A percentile compares a stretch with the other conserved stretches of the same genome.
These are phyloP conservation scores for Parachaetomium inaequale DNA, from an alignment of 495 filamentous ascomycete genomes.

Conservation along the genomic window DNA sequence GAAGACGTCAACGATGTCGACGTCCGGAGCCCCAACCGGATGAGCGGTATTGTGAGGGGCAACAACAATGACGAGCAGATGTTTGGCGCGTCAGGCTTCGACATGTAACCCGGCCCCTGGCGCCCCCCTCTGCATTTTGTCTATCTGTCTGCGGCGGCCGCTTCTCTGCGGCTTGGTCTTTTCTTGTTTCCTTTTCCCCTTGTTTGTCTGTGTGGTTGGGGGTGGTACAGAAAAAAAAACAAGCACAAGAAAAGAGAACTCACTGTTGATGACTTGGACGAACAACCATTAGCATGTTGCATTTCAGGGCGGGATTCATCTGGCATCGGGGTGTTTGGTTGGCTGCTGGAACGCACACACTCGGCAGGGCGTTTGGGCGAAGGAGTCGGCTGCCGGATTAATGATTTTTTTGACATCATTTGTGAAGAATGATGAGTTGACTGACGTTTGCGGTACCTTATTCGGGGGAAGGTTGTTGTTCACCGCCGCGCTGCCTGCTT, in stretches of 20 bases:
- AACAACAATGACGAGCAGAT: constrained; percentile 63
- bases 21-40: constrained; percentile 52
- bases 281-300: constrained; percentile 28
- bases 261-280: constrained; percentile 28
- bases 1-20: constrained; percentile 45
- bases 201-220: constrained; percentile 8
- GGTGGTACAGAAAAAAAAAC: constrained; percentile 22
- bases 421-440: constrained; percentile 16
- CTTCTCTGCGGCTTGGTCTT: background rate
- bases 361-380: constrained; percentile 27
- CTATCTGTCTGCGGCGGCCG: background rate
- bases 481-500: background rate
- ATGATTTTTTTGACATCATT: constrained; percentile 18
- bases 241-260: constrained; percentile 14
- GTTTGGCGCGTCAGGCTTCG: constrained; percentile 72
- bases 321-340: constrained; percentile 24
- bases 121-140: background rate
- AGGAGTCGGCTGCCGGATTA: constrained; percentile 14
- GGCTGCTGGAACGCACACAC: constrained; percentile 17
- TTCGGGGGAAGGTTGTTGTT: background rate
- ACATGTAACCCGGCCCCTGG: constrained; percentile 33
- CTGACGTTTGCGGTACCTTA: background rate
- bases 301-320: constrained; percentile 31
- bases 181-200: constrained; percentile 1
- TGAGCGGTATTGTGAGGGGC: constrained; percentile 71